These are phyloP conservation scores for Calcarisporium arbuscula DNA, from an alignment of 2,329 filamentous ascomycete genomes.

Conservation along the genomic window DNA sequence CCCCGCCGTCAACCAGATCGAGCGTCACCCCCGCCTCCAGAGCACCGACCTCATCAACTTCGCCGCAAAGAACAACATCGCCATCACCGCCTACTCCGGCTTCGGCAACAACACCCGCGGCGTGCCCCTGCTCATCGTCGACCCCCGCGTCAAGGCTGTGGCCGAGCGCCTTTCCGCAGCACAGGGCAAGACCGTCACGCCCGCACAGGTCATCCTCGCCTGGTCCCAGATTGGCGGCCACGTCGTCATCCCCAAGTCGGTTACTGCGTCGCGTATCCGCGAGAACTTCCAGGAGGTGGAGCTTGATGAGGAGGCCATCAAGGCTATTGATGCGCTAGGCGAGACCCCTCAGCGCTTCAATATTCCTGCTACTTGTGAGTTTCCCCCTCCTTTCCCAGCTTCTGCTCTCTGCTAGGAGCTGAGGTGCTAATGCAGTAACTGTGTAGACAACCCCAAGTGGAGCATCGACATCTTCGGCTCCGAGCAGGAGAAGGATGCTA, in stretches of 20 bases:
- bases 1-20: conserved; percentile 61
- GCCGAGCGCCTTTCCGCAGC: conserved; percentile 37
- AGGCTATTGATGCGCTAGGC: conserved; percentile 56
- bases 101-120: conserved; percentile 40
- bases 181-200: conserved; percentile 31
- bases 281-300: conserved; percentile 65
- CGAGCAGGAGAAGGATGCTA: conserved; percentile 43
- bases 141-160: conserved; percentile 47
- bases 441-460: conserved; percentile 45
- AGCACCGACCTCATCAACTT: conserved; percentile 51
- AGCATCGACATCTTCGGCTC: conserved; percentile 51
- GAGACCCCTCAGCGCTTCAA: conserved; percentile 41
- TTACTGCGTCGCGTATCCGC: conserved; percentile 60
- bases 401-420: not conserved
- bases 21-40: conserved; percentile 60
- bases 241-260: conserved; percentile 70
- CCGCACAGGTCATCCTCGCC: conserved; percentile 45
- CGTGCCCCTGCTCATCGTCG: conserved; percentile 50
- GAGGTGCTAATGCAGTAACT: not conserved
- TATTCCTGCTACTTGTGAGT: conserved; percentile 36
- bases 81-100: conserved; percentile 60
- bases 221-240: conserved; percentile 55
- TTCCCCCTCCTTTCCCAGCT: not conserved
- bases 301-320: conserved; percentile 51
- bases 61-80: conserved; percentile 55